Evolutionary conservation across 2,329 filamentous ascomycete species (phyloP).

Genomic region (Ceratocystis cacaofunesta): DNA sequence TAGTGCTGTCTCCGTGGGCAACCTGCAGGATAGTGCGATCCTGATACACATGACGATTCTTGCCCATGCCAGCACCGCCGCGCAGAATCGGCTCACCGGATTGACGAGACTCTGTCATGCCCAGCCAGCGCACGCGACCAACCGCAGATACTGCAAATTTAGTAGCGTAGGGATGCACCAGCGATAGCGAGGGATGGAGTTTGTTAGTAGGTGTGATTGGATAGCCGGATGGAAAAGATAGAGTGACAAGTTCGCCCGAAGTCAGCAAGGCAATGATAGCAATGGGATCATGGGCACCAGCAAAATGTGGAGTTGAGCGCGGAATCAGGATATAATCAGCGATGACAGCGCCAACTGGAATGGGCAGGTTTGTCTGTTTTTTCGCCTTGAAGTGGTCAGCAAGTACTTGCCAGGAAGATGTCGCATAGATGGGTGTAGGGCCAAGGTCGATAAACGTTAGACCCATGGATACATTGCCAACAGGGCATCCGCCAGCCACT

Average conservation of each 20-base stretch:
- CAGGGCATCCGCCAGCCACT: conserved; percentile 64
- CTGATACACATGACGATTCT: conserved; percentile 62
- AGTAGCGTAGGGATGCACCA: conserved; percentile 80
- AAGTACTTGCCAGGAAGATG: conserved; percentile 76
- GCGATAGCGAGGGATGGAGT: conserved; percentile 70
- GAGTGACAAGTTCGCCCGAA: conserved; percentile 75
- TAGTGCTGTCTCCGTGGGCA: conserved; percentile 76
- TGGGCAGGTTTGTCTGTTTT: conserved; percentile 53
- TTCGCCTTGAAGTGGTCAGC: conserved; percentile 68
- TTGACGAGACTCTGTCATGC: conserved; percentile 70
- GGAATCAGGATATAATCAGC: conserved; percentile 73
- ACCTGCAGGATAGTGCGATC: conserved; percentile 72
- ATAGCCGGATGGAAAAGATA: conserved; percentile 85
- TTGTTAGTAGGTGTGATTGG: conserved; percentile 87
- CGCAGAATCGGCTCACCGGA: conserved; percentile 64
- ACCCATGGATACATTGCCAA: conserved; percentile 54
- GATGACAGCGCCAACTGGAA: conserved; percentile 63
- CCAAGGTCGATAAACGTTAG: conserved; percentile 85
- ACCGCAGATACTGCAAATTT: conserved; percentile 57
- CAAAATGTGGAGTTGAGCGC: conserved; percentile 68
- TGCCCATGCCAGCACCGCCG: conserved; percentile 60
- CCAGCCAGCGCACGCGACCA: conserved; percentile 70
- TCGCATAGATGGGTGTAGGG: conserved; percentile 75
- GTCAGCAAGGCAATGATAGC: conserved; percentile 65
- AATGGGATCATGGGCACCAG: conserved; percentile 78